Evolutionary conservation across 192 early-diverging fungal genomes (phyloP).

Genomic region (Globomyces pollinis-pini): DNA sequence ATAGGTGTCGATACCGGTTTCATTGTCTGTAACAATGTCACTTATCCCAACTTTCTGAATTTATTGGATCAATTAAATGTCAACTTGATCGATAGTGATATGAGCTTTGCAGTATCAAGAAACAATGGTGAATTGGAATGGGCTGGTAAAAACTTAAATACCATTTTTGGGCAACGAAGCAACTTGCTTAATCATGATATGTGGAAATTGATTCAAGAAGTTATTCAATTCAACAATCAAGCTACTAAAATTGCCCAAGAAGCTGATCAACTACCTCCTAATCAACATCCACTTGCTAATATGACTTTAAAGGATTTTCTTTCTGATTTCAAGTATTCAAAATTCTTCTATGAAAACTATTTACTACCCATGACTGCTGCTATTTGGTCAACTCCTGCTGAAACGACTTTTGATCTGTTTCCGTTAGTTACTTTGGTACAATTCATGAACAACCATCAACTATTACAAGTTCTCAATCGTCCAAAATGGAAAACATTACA

Average conservation of each 20-base stretch:
- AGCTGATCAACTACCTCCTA: slow-evolving; percentile 35
- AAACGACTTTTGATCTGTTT: slow-evolving; percentile 45
- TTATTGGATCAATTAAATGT: slow-evolving; percentile 40
- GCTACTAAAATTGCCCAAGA: slow-evolving; percentile 40
- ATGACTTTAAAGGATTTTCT: slow-evolving; percentile 52
- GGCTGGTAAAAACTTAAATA: slow-evolving; percentile 46
- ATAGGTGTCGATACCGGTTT: slow-evolving; percentile 62
- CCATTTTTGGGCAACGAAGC: slow-evolving; percentile 45
- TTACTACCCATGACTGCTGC: slow-evolving; percentile 59
- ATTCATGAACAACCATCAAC: slow-evolving; percentile 56
- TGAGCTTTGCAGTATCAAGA: slow-evolving; percentile 56
- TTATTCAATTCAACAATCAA: slow-evolving; percentile 46
- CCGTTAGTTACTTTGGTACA: slow-evolving; percentile 54
- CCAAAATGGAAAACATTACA: slow-evolving; percentile 54
- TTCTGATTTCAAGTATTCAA: slow-evolving; percentile 38
- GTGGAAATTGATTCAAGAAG: slow-evolving; percentile 48
- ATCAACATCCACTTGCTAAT: slow-evolving; percentile 28
- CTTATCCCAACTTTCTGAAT: slow-evolving; percentile 53
- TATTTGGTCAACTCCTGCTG: slow-evolving; percentile 58
- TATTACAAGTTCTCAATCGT: slow-evolving; percentile 43
- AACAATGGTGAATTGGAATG: slow-evolving; percentile 57
- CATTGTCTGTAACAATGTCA: slow-evolving; percentile 57
- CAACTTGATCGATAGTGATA: slow-evolving; percentile 33
- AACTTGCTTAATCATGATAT: slow-evolving; percentile 36
- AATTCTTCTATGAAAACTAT: slow-evolving; percentile 55